Base-by-base conservation (phyloP, 345 rosid genomes). In the Eucalyptus regnans region DNA sequence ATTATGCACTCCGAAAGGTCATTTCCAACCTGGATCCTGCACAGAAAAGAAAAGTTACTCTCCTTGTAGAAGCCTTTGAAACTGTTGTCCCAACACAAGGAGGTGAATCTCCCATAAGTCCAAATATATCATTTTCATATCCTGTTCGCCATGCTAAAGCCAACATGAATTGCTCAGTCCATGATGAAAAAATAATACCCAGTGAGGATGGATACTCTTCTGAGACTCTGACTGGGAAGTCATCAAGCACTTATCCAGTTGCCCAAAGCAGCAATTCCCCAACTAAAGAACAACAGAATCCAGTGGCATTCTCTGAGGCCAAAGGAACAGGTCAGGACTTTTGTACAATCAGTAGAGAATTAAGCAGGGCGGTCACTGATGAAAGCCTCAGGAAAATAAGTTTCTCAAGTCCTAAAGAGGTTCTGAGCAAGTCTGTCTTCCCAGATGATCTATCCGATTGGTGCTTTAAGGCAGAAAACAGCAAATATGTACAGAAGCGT, bases 51-150 rank as follows among this genome's bases (percentile, higher is more conserved):
- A 97, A 94, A 92, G 99, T 98, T 62, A 58, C 92, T 84, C 91
- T 97, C 92, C 98, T 98, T n/a, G 97, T 96, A 29, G 95, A 97
- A 93, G 99, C 99, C 83, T 98, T 98, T 41, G 99, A 98, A 89
- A 95, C 95, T 20, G 94, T 98, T 86, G 91, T 89, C 90, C 97
- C 96, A 87, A 89, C 88, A 37, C 91, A 93, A 83, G 95, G 93
- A 83, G 89, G 68, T 71, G 90, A 89, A 37, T 80, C 91, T 87
- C 80, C 49, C 64, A 62, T 90, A 14, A 92, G 89, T 50, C 89
- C 89, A n/a, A 89, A 85, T 51, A 12, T 79, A 86, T 87, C 56
- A 79, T 88, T 89, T 90, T 90, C 93, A 51, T 89, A 95, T 15
- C 92, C 92, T 46, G 87, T 89, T 89, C 66, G 91, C 92, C 89